Evolutionary conservation across 495 filamentous ascomycete species (phyloP).

Genomic region (Polyplosphaeria fusca): DNA sequence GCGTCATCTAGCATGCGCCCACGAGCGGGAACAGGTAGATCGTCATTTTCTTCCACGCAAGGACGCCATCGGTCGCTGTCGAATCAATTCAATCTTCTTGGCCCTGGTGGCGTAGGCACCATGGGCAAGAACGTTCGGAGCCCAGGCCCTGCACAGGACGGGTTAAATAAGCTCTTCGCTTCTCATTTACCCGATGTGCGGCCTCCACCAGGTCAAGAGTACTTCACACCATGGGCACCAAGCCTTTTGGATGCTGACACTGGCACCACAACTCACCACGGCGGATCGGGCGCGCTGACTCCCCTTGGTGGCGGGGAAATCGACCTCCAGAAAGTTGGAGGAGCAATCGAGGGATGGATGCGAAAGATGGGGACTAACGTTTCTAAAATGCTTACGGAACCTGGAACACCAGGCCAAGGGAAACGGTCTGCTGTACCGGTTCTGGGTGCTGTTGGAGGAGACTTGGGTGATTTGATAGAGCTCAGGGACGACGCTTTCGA

Average conservation of each 20-base stretch:
- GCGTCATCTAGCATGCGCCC: slow-evolving; percentile 1
- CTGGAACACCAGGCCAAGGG: slow-evolving; percentile 28
- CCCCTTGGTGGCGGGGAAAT: slow-evolving; percentile 29
- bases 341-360: slow-evolving; percentile 85
- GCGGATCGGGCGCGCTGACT: slow-evolving; percentile 17
- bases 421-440: slow-evolving; percentile 38
- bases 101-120: slow-evolving; percentile 81
- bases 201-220: slow-evolving; percentile 42
- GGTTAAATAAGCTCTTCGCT: slow-evolving; percentile 73
- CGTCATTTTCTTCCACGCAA: slow-evolving; percentile 5
- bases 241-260: slow-evolving; percentile 39
- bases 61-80: slow-evolving; percentile 29
- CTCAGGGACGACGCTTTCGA: slow-evolving; percentile 59
- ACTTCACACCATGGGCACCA: slow-evolving; percentile 37
- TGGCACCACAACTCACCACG: slow-evolving; percentile 4
- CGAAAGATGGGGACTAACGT: slow-evolving; percentile 67
- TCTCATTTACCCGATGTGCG: slow-evolving; percentile 72
- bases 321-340: slow-evolving; percentile 76
- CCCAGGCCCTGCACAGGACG: slow-evolving; percentile 78
- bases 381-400: slow-evolving; percentile 46
- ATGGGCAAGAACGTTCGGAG: slow-evolving; percentile 62
- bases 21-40: slow-evolving; percentile 10
- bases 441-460: slow-evolving; percentile 39
- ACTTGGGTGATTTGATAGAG: slow-evolving; percentile 77
- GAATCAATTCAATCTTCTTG: slow-evolving; percentile 51